Evolutionary conservation across 2,329 filamentous ascomycete species (phyloP), one percentile per base, ranked within the genome.

Genomic region (Talaromyces islandicus): DNA sequence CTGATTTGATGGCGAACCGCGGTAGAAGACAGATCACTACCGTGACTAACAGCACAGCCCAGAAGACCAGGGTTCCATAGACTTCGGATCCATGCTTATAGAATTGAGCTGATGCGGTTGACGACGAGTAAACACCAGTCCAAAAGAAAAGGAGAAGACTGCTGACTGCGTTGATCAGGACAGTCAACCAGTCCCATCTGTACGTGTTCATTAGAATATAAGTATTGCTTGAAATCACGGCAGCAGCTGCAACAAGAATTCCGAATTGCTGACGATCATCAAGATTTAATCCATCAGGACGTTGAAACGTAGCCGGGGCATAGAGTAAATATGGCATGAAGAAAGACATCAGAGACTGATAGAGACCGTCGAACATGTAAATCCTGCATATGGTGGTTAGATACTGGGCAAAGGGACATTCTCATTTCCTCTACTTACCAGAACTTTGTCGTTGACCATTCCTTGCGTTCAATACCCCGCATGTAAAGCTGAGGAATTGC

Each of bases 191-290:
- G 74, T 99, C 94, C 94, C 94, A 99, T 62, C 93, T 86, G 75
- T 96, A 97, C 0, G 90, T 95, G 77, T 99, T 99, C 78, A 97
- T 87, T 65, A 99, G 80, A 66, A 99, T 91, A 78, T 97, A 99
- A 61, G 88, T 79, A 75, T 99, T 99, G 80, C 96, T 95, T 46
- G 91, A 88, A 66, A 96, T 78, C 61, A 99, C 88, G 7, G 91
- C 87, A 14, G 90, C 89, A 60, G 90, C 91, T 3, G 88, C 92
- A 67, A 97, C 86, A 73, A 94, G 95, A 57, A 91, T 85, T 68
- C 94, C 94, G 69, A 99, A 88, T 65, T 92, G 87, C 64, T 87
- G 85, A 66, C 91, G 87, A 68, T 97, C 93, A 62, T 85, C 83
- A 27, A 97, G 78, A 65, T 88, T 86, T 56, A 90, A 80, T 5